Base-by-base conservation (phyloP, 2,329 filamentous ascomycete species). In the Calonectria pseudoreteaudii region DNA sequence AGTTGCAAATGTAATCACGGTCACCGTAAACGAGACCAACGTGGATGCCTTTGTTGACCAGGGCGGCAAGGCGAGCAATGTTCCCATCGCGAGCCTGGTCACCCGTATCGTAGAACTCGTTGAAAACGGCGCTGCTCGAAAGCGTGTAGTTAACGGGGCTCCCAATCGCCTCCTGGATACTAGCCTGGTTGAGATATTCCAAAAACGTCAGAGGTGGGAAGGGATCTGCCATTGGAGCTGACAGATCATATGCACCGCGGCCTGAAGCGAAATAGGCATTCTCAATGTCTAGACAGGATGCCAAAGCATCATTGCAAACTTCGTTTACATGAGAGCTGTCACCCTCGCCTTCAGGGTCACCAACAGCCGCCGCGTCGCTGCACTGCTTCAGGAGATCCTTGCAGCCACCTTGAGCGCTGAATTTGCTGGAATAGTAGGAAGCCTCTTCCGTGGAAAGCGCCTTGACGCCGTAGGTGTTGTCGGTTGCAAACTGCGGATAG, bases 21-120 rank as follows among this genome's bases (percentile, higher is more conserved):
- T 92, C 91, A 31, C 91, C 90, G 81, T 96, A 94, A 70, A 95
- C 89, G 73, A 97, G 85, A 8, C 93, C 93, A 20, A 97, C 90
- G 14, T 91, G 92, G 23, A 95, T 89, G 18, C 92, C 92, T 2
- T 86, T 87, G 26, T 90, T 86, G 68, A 94, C 86, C 28, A 94
- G 88, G 18, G 87, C 84, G 67, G 92, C 91, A 18, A 94, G 86
- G 70, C 91, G 87, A 74, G 88, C 83, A 44, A 93, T 85, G 78
- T 92, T 89, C 76, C 90, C 90, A 20, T 90, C 89, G 79, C 92
- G 93, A 66, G 92, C 89, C 75, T 91, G 91, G 82, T 94, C 93
- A 38, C 89, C 90, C 0, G 88, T 90, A 38, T 83, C 80, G 5
- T 82, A 80, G 76, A 91, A 91, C 16, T 85, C 88, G 6, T 76